Evolutionary conservation across 345 rosid genomes (phyloP).

Genomic region (Acer negundo): DNA sequence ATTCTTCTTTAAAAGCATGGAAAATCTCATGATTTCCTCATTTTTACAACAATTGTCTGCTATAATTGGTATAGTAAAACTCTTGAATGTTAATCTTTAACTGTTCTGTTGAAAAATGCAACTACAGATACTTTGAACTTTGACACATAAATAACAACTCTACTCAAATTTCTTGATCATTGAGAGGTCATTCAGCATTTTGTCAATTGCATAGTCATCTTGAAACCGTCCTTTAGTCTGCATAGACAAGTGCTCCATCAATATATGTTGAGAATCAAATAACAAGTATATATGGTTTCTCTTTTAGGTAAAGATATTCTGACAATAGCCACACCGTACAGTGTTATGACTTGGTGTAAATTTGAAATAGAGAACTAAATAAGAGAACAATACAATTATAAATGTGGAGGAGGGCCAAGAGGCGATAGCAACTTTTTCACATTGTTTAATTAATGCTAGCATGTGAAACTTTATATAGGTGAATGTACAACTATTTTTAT

Average conservation of each 20-base stretch:
- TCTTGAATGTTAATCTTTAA: background rate
- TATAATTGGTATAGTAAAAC: too few species aligned
- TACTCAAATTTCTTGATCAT: conserved; percentile 90
- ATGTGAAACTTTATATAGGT: background rate
- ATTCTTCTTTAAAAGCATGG: too few species aligned
- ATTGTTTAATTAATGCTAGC: background rate
- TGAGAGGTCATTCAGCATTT: conserved; percentile 85
- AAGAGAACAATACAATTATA: too few species aligned
- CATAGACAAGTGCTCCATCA: conserved; percentile 27
- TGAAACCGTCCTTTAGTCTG: conserved; percentile 88
- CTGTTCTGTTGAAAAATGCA: too few species aligned
- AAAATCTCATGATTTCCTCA: too few species aligned
- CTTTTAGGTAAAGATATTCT: too few species aligned
- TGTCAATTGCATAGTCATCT: conserved; percentile 84
- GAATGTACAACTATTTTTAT: background rate
- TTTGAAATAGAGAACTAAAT: too few species aligned
- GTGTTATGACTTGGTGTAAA: too few species aligned
- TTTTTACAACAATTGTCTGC: background rate
- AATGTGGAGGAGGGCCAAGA: too few species aligned
- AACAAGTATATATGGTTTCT: background rate
- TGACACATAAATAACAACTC: background rate
- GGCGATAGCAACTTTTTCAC: background rate
- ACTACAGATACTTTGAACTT: background rate
- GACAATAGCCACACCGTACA: too few species aligned
- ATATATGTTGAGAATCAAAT: conserved; percentile 7